Evolutionary conservation across 116 monocot genomes (phyloP).

Genomic region (Papilionanthe hybrid): DNA sequence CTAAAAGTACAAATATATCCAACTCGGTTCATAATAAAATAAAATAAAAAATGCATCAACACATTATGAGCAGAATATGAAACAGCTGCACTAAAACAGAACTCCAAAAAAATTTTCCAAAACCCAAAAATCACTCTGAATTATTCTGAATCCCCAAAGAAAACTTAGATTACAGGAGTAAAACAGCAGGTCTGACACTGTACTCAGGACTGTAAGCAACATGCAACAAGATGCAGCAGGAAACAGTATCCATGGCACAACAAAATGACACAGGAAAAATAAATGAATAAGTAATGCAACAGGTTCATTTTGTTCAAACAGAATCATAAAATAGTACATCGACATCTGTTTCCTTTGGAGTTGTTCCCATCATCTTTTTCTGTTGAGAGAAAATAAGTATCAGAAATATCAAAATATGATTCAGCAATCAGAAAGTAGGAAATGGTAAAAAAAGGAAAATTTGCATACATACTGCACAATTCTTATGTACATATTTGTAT

Average conservation of each 20-base stretch:
- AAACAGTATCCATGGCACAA: background rate
- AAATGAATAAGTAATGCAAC: constrained; percentile 2
- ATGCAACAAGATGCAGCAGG: background rate
- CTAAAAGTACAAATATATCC: too few species aligned
- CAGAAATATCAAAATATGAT: background rate
- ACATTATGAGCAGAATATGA: background rate
- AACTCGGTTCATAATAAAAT: background rate
- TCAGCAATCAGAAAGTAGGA: background rate
- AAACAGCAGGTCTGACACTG: background rate
- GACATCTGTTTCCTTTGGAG: constrained; percentile 13
- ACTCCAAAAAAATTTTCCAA: background rate
- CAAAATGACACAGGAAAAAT: constrained; percentile 2
- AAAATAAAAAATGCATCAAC: too few species aligned
- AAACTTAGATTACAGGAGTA: background rate
- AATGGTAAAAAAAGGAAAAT: background rate
- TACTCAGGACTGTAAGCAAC: background rate
- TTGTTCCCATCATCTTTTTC: constrained; percentile 19
- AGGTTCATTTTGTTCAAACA: background rate
- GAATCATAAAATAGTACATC: constrained; percentile 28
- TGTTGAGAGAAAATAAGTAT: constrained; percentile 7
- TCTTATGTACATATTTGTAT: too few species aligned
- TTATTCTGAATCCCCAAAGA: too few species aligned
- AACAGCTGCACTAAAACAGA: background rate
- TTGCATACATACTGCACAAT: too few species aligned
- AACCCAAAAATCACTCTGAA: background rate